phyloP scores from a whole-genome alignment of 768 basidiomycete species.

The Tulasnella sp. region DNA sequence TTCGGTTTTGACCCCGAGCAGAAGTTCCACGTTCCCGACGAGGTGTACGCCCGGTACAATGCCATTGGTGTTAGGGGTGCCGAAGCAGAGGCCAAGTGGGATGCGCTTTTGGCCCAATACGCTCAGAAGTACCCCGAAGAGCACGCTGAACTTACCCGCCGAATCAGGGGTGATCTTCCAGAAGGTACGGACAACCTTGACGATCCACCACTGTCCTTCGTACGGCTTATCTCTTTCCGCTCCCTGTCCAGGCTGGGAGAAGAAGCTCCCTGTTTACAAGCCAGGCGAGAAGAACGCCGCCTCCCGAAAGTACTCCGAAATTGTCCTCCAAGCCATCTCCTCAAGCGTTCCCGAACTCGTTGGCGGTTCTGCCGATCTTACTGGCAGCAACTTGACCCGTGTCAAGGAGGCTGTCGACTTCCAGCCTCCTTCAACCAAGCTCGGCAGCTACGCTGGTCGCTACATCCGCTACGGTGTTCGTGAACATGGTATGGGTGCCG shows the following conservation, averaged over 20 bases:
- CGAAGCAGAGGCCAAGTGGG: slow-evolving; percentile 70
- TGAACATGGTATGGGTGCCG: slow-evolving; percentile 96
- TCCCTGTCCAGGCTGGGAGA: slow-evolving; percentile 61
- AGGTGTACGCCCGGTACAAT: slow-evolving; percentile 63
- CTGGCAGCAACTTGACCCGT: slow-evolving; percentile 88
- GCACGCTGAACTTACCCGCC: slow-evolving; percentile 78
- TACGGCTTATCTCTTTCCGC: neutral
- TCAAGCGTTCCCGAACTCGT: slow-evolving; percentile 76
- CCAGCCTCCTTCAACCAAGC: slow-evolving; percentile 80
- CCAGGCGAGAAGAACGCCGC: slow-evolving; percentile 78
- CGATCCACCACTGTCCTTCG: neutral
- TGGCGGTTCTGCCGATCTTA: slow-evolving; percentile 88
- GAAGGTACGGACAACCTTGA: slow-evolving; percentile 37
- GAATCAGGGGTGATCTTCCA: slow-evolving; percentile 78
- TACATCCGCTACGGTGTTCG: slow-evolving; percentile 97
- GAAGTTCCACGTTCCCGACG: slow-evolving; percentile 72
- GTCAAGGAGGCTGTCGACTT: slow-evolving; percentile 83
- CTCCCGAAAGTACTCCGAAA: slow-evolving; percentile 89
- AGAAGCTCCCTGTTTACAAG: slow-evolving; percentile 78
- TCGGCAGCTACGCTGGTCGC: slow-evolving; percentile 79
- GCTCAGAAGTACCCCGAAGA: slow-evolving; percentile 74
- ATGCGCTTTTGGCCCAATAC: slow-evolving; percentile 61
- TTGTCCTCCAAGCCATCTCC: slow-evolving; percentile 71
- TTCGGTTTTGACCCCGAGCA: slow-evolving; percentile 75
- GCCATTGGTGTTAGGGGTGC: slow-evolving; percentile 69